These are phyloP conservation scores for Cryphonectria radicalis DNA, from an alignment of 2,329 filamentous ascomycete species.

Conservation along the genomic window DNA sequence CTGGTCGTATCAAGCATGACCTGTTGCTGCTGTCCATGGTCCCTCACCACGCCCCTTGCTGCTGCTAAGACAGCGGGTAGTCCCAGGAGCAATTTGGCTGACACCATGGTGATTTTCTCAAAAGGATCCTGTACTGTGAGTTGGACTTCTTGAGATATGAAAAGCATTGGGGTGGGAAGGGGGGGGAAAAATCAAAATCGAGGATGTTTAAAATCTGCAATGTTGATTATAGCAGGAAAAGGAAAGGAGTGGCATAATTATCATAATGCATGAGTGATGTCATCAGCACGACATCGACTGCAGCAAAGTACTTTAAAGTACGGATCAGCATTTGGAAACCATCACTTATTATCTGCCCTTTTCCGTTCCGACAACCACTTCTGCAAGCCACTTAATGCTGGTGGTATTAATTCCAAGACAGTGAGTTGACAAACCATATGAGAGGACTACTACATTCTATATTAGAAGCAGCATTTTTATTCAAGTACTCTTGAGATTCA, in stretches of 20 bases:
- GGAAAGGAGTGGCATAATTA: no score
- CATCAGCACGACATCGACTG: conserved; percentile 14
- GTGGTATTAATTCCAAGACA: not conserved
- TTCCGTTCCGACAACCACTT: not conserved
- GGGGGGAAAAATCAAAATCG: not conserved
- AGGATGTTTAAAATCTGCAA: not conserved
- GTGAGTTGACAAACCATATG: not conserved
- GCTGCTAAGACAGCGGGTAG: not conserved
- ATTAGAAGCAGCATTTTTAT: not conserved
- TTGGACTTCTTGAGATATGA: not conserved
- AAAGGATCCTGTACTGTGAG: not conserved
- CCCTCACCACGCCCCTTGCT: not conserved
- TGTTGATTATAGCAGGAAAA: not conserved
- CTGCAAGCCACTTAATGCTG: not conserved
- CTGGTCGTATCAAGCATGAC: not conserved
- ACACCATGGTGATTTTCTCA: conserved; percentile 1
- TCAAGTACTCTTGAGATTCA: no score
- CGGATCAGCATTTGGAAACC: not conserved
- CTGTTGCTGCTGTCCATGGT: conserved; percentile 14
- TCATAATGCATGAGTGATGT: conserved; percentile 17
- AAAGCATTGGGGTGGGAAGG: not conserved
- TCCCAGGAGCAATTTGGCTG: not conserved
- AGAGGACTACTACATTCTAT: not conserved
- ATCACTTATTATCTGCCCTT: not conserved
- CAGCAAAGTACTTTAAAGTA: not conserved